Evolutionary conservation across 164 flowering plant genomes (phyloP).

Genomic region (Buxus sempervirens): DNA sequence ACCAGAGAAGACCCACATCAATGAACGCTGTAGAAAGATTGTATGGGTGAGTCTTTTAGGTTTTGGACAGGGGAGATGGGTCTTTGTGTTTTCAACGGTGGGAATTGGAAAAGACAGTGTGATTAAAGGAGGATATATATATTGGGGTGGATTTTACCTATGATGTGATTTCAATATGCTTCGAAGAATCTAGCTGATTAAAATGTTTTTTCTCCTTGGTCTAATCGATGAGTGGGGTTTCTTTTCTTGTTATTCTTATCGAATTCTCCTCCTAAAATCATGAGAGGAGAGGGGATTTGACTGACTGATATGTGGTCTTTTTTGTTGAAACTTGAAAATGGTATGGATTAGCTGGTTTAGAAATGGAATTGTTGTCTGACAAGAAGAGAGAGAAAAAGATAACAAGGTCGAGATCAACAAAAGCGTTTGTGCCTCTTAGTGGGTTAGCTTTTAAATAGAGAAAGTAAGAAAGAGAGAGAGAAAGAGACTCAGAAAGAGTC

Average conservation of each 20-base stretch:
- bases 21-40: constrained; percentile 11
- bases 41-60: constrained; percentile 8
- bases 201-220: constrained; percentile 34
- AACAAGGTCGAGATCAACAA: constrained; percentile 19
- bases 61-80: constrained; percentile 14
- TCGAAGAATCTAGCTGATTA: not conserved
- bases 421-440: constrained; percentile 19
- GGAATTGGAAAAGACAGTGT: constrained; percentile 8
- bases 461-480: constrained; percentile 19
- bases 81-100: constrained; percentile 26
- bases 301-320: constrained; percentile 30
- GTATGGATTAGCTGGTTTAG: constrained; percentile 17
- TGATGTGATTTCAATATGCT: not conserved
- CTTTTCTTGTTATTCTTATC: constrained; percentile 7
- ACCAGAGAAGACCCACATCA: constrained; percentile 31
- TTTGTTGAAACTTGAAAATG: constrained; percentile 19
- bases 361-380: constrained; percentile 29
- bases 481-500: no score
- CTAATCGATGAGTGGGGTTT: constrained; percentile 41
- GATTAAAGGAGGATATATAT: constrained; percentile 25
- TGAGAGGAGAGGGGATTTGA: constrained; percentile 5
- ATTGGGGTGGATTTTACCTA: constrained; percentile 45
- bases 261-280: constrained; percentile 8
- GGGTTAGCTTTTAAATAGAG: constrained; percentile 31
- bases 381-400: constrained; percentile 25